Percentiles rank a stretch among this genome's conserved stretches.
These are phyloP conservation scores for Aspergillus felis DNA, from an alignment of 2,329 filamentous ascomycete genomes.

Conservation along the genomic window DNA sequence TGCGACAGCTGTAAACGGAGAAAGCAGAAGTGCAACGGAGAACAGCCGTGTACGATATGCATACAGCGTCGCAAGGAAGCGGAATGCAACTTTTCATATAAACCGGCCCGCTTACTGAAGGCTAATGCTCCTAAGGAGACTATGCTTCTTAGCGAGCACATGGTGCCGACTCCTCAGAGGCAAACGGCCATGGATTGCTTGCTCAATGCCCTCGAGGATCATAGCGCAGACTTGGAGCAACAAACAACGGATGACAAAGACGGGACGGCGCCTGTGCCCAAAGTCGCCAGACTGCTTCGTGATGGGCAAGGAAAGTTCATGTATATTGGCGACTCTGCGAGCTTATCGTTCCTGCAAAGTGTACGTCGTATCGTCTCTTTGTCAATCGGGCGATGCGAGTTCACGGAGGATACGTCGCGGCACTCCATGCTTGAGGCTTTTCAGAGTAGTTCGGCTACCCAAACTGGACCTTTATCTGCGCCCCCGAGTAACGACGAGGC, in stretches of 20 bases:
- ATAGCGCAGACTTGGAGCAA: constrained; percentile 26
- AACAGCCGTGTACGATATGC: constrained; percentile 50
- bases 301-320: constrained; percentile 53
- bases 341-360: constrained; percentile 51
- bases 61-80: constrained; percentile 39
- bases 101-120: constrained; percentile 32
- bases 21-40: constrained; percentile 52
- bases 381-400: constrained; percentile 40
- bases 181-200: constrained; percentile 33
- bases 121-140: constrained; percentile 26
- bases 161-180: constrained; percentile 26
- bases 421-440: constrained; percentile 43
- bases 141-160: constrained; percentile 31
- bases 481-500: constrained; percentile 39
- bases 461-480: constrained; percentile 24
- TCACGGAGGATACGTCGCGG: constrained; percentile 39
- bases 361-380: constrained; percentile 49
- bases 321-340: constrained; percentile 53
- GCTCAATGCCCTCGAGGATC: constrained; percentile 31
- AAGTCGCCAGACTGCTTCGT: constrained; percentile 45
- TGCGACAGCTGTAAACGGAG: constrained; percentile 46
- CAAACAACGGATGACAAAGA: constrained; percentile 29
- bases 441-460: constrained; percentile 26
- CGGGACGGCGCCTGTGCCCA: constrained; percentile 32
- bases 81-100: constrained; percentile 40